Evolutionary conservation across 192 early-diverging fungal genomes (phyloP), one percentile per base, ranked within the genome.

Genomic region (Backusella macrospora): DNA sequence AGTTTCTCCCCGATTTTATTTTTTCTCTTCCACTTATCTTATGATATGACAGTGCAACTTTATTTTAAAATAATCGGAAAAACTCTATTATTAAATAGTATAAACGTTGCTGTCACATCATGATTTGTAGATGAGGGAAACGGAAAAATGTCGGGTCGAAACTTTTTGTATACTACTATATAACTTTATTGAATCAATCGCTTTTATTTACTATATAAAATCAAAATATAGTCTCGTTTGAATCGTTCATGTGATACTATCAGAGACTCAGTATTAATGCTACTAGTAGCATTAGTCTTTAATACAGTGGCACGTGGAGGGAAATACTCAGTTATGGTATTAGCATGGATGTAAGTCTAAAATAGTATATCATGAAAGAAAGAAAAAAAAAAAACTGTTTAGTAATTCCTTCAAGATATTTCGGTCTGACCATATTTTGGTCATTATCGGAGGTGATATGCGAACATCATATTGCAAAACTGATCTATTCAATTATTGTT

Each of bases 221-320:
- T 64, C 9, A 37, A 16, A 39, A 39, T 37, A 18, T n/a, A 66
- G 65, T 18, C 40, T 5, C n/a, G 65, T 42, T 21, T 66, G 10
- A 43, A 66, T 42, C 65, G 65, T 13, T 42, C 21, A 1, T 66
- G 65, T 21, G 40, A 66, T 7, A 12, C 40, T 21, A 38, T 66
- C 40, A 16, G 65, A 43, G 65, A 66, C 21, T 21, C 40, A 42
- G 40, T 40, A 9, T 18, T 66, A 12, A 38, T 66, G 40, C 18
- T 66, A 66, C 38, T 66, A 13, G n/a, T 40, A 5, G 65, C 38
- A 43, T 4, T 66, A 12, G 39, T 66, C n/a, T 42, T 66, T 21
- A 66, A 66, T n/a, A 66, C 65, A 43, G 21, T 66, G 65, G 65
- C 65, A 66, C 65, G 65, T 40, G 65, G 65, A 21, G 65, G 65